Evolutionary conservation across 306 rosid genomes (phyloP).

Genomic region (Pterocarpus santalinus): DNA sequence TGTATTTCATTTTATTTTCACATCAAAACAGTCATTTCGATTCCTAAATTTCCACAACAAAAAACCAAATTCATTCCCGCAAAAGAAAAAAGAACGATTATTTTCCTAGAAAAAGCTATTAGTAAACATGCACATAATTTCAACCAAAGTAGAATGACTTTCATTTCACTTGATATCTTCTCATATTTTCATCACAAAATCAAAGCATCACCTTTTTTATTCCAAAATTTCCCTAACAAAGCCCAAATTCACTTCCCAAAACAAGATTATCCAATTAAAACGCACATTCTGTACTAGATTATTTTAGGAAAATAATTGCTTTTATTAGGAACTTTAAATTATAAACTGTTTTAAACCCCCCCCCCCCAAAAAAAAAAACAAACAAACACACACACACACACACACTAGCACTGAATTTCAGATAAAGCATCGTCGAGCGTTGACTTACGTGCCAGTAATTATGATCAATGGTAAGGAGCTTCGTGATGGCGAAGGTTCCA

Average conservation of each 20-base stretch:
- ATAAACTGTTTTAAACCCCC: no score
- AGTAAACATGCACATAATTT: no score
- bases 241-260: conserved; percentile 22
- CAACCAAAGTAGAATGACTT: no score
- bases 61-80: background rate
- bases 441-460: conserved; percentile 97
- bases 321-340: no score
- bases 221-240: conserved; percentile 22
- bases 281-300: background rate
- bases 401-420: background rate
- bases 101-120: no score
- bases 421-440: background rate
- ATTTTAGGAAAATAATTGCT: no score
- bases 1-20: background rate
- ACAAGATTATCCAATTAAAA: conserved; percentile 17
- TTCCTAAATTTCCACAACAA: background rate
- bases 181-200: background rate
- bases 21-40: background rate
- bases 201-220: background rate
- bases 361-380: no score
- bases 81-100: no score
- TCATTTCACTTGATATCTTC: background rate
- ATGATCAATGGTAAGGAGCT: conserved; percentile 86
- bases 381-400: background rate
- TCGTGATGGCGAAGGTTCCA: conserved; percentile 83